These are phyloP conservation scores for Odontarrhena argentea DNA, from an alignment of 345 rosid genomes.

Conservation along the genomic window DNA sequence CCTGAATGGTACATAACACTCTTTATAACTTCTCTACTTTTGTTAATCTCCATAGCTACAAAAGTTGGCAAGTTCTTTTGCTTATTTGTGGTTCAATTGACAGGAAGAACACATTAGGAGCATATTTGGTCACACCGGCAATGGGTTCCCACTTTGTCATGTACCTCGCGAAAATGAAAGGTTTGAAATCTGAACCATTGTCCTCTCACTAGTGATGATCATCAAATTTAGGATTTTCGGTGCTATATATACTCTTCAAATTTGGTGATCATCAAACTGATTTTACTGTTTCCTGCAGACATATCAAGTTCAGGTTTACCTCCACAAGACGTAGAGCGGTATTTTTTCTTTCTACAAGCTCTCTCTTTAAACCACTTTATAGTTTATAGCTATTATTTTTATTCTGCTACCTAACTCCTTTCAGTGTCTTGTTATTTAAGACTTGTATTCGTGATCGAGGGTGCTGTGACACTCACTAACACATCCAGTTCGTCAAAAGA, in stretches of 20 bases:
- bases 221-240: conserved; percentile 10
- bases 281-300: conserved; percentile 52
- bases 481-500: conserved; percentile 47
- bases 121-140: conserved; percentile 82
- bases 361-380: background rate
- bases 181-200: conserved; percentile 39
- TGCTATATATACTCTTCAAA: background rate
- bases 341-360: conserved; percentile 10
- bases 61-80: background rate
- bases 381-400: conserved; percentile 19
- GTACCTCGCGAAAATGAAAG: conserved; percentile 91
- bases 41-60: background rate
- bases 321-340: conserved; percentile 71
- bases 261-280: conserved; percentile 8
- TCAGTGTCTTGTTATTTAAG: conserved; percentile 41
- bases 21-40: conserved; percentile 18
- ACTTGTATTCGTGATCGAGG: conserved; percentile 78
- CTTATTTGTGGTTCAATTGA: conserved; percentile 32
- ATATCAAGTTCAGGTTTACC: conserved; percentile 77
- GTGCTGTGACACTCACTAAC: conserved; percentile 55
- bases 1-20: conserved; percentile 69
- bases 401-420: conserved; percentile 22
- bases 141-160: conserved; percentile 92
- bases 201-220: conserved; percentile 1
- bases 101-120: conserved; percentile 84